Base-by-base conservation (phyloP, 805 yeast genomes). In the Clavispora santaluciae region DNA sequence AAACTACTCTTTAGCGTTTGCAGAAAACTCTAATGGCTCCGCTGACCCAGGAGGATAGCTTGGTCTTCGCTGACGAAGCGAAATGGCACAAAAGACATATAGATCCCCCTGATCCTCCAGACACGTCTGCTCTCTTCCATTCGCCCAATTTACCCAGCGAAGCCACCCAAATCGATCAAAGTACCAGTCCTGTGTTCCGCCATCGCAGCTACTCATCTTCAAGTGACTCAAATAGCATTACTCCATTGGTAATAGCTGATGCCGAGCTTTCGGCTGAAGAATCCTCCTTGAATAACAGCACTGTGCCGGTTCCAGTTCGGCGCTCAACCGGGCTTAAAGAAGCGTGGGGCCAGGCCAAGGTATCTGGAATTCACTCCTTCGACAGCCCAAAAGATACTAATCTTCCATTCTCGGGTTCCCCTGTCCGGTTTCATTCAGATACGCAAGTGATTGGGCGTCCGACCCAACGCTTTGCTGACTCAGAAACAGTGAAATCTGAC, bases 1-100 rank as follows among this genome's bases (percentile, higher is more conserved):
- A 25, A 25, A 28, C 12, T 2, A 26, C 29, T 13, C 12, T 15
- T 28, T 9, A 8, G 6, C 31, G 10, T 4, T 28, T 16, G 11
- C 18, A 28, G 16, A 5, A 16, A 28, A 7, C 13, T 28, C 31
- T 12, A 8, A 33, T 33, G 36, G 26, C 36, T n/a, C 23, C 36
- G n/a, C 36, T 15, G 20, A 15, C 53, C 25, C 47, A 47, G 33
- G 55, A 58, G 39, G 58, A 56, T 40, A 63, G 68, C 41, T 54
- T 64, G 31, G 60, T 62, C 9, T 63, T 63, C 49, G 68, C 63
- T 15, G 52, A 41, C 25, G 51, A 49, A 35, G n/a, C 39, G 1
- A 40, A 26, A 15, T 35, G 35, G 36, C 15, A 8, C 24, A 23
- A 30, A 9, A 24, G 22, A 17, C 13, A n/a, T 6, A 30, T 25